Evolutionary conservation across 208 protist species (phyloP).

Genomic region (Crithidia sp.): DNA sequence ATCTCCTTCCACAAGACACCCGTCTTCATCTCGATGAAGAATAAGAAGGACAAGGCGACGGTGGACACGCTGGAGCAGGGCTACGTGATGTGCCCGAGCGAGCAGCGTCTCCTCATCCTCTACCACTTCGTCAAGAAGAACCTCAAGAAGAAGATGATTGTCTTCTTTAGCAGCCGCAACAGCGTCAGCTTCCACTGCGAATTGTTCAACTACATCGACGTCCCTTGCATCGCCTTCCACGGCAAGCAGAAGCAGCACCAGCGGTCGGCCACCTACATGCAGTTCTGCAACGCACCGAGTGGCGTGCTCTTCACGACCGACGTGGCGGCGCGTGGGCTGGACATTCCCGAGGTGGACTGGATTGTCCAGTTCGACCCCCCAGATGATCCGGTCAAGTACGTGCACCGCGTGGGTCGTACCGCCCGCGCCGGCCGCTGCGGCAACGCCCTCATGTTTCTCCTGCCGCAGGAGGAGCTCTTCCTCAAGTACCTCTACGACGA

Average conservation of each 20-base stretch:
- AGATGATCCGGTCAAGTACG: slow-evolving; percentile 99
- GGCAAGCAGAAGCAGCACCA: slow-evolving; percentile 99
- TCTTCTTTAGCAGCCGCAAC: slow-evolving; percentile 99
- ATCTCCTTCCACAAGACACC: slow-evolving; percentile 95
- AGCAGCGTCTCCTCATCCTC: slow-evolving; percentile 97
- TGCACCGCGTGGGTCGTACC: slow-evolving; percentile 99
- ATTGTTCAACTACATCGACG: slow-evolving; percentile 99
- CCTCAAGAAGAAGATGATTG: slow-evolving; percentile 98
- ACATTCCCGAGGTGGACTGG: slow-evolving; percentile 99
- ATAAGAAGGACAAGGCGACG: slow-evolving; percentile 90
- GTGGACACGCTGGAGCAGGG: slow-evolving; percentile 97
- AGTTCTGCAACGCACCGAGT: slow-evolving; percentile 98
- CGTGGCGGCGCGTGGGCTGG: slow-evolving; percentile 98
- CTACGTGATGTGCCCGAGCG: slow-evolving; percentile 96
- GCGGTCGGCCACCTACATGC: slow-evolving; percentile 99
- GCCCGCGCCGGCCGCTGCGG: slow-evolving; percentile 94
- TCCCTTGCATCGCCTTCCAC: slow-evolving; percentile 99
- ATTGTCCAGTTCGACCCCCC: slow-evolving; percentile 99
- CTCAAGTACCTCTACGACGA: slow-evolving; percentile 98
- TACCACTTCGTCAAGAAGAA: slow-evolving; percentile 99
- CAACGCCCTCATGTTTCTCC: slow-evolving; percentile 97
- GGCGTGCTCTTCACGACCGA: slow-evolving; percentile 99
- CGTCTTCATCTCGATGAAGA: slow-evolving; percentile 97
- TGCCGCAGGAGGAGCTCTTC: slow-evolving; percentile 98
- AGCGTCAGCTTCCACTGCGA: slow-evolving; percentile 99